Evolutionary conservation across 2,329 filamentous ascomycete species (phyloP).

Genomic region (Cryphonectria parasitica): DNA sequence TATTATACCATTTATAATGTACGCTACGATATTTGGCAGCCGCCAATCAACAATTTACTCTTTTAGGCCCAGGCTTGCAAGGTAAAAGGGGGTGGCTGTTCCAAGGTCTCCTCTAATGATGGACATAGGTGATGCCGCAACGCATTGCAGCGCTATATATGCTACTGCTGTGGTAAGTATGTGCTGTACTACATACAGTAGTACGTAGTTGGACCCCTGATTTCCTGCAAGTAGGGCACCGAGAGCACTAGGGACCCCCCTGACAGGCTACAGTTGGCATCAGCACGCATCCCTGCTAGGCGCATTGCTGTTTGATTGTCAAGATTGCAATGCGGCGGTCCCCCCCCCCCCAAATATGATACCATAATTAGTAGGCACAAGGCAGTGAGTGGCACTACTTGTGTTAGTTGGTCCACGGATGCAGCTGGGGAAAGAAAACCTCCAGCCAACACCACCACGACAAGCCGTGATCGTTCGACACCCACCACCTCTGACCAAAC

Average conservation of each 20-base stretch:
- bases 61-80: not conserved
- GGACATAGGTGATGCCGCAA: too few relatives aligned
- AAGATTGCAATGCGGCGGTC: not conserved
- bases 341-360: not conserved
- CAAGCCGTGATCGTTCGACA: not conserved
- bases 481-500: not conserved
- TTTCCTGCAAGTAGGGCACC: not conserved
- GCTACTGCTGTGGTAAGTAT: too few relatives aligned
- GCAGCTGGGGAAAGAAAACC: not conserved
- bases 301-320: conserved; percentile 6
- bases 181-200: too few relatives aligned
- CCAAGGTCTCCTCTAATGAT: not conserved
- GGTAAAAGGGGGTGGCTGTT: conserved; percentile 2
- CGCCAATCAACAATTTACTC: not conserved
- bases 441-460: not conserved
- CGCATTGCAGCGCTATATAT: not conserved
- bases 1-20: not conserved
- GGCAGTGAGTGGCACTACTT: too few relatives aligned
- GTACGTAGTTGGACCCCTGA: not conserved
- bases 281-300: conserved; percentile 12
- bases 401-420: not conserved
- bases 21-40: not conserved
- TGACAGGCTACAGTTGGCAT: not conserved
- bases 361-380: too few relatives aligned
- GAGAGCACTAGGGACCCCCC: not conserved